phyloP scores from a whole-genome alignment of 768 basidiomycete species.

The Leccinum truebloodii region DNA sequence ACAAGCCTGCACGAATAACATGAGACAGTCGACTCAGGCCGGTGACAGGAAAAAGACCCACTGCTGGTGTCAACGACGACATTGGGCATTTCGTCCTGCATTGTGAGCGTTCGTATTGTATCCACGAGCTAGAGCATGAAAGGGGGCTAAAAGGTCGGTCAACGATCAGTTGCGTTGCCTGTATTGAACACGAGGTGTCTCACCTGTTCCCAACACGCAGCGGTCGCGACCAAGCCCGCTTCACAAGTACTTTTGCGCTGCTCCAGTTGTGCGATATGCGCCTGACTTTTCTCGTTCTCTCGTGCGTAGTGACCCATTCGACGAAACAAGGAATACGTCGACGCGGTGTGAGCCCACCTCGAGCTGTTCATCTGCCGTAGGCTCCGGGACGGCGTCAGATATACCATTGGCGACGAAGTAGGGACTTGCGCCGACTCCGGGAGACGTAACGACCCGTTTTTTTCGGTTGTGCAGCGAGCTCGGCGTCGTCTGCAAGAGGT shows the following conservation, averaged over 20 bases:
- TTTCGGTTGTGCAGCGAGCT: slow-evolving; percentile 42
- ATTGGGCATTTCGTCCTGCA: slow-evolving; percentile 49
- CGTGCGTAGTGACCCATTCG: slow-evolving; percentile 83
- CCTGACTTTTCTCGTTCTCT: slow-evolving; percentile 65
- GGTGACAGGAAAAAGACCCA: slow-evolving; percentile 17
- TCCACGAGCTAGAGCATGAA: slow-evolving; percentile 54
- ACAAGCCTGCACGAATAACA: slow-evolving; percentile 23
- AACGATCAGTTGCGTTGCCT: neutral
- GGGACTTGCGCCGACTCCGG: slow-evolving; percentile 51
- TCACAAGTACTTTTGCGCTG: slow-evolving; percentile 65
- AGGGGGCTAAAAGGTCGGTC: slow-evolving; percentile 1
- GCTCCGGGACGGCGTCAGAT: slow-evolving; percentile 40
- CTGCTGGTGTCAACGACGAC: slow-evolving; percentile 45
- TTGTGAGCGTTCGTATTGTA: slow-evolving; percentile 62
- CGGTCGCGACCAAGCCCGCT: slow-evolving; percentile 69
- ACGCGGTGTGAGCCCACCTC: slow-evolving; percentile 51
- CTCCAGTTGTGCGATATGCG: slow-evolving; percentile 64
- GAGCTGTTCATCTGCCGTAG: slow-evolving; percentile 54
- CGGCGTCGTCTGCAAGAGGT: slow-evolving; percentile 52
- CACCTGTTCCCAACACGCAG: slow-evolving; percentile 82
- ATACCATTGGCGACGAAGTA: slow-evolving; percentile 41
- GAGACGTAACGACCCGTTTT: slow-evolving; percentile 52
- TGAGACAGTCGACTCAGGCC: neutral
- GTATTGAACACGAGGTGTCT: slow-evolving; percentile 6
- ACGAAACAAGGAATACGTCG: slow-evolving; percentile 54